Evolutionary conservation across 345 rosid species (phyloP).

Genomic region (Populus nigra): DNA sequence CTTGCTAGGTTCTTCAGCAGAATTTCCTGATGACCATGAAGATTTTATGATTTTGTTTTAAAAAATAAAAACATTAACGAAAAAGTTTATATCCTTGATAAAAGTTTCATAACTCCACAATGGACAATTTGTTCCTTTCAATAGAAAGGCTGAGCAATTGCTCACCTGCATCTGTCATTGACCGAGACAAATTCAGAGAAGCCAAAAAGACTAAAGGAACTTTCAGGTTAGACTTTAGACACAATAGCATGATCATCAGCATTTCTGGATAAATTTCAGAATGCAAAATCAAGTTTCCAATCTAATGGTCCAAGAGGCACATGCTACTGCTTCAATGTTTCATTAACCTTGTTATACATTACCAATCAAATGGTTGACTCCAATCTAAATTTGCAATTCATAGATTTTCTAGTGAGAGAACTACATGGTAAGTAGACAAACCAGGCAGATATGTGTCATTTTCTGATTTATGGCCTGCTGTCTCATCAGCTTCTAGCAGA

Average conservation of each 20-base stretch:
- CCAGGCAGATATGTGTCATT: constrained; percentile 42
- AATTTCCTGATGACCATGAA: constrained; percentile 40
- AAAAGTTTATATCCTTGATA: background rate
- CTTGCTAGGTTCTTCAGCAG: constrained; percentile 52
- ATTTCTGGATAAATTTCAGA: background rate
- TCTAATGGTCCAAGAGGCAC: background rate
- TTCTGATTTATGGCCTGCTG: constrained; percentile 58
- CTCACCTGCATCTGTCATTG: background rate
- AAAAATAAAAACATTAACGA: background rate
- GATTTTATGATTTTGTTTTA: background rate
- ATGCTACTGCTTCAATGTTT: background rate
- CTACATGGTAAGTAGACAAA: constrained; percentile 17
- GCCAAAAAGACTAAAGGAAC: background rate
- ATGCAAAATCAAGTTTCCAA: background rate
- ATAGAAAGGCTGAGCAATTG: background rate
- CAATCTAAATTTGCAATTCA: background rate
- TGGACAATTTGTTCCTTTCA: background rate
- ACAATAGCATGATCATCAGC: background rate
- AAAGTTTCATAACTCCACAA: background rate
- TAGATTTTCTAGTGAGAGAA: constrained; percentile 1
- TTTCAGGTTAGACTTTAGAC: background rate
- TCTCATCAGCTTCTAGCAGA: constrained; percentile 49
- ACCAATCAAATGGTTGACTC: background rate
- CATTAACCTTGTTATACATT: background rate
- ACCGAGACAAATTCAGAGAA: background rate